phyloP scores from a whole-genome alignment of 176 grass and related monocot species.

The bread wheat (Triticum aestivum) region IWGSC_CS_RefSeq_v2.1 NC_057812.1:85583442-85583941 shows the following conservation, averaged over 20 bases:
- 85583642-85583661: no score
- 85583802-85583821: slow-evolving; percentile 9
- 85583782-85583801: not conserved
- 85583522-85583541: no score
- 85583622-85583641: no score
- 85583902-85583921: not conserved
- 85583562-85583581: no score
- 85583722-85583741: not conserved
- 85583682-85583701: not conserved
- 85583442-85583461: no score
- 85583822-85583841: not conserved
- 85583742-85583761: not conserved
- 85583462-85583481: no score
- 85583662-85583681: not conserved
- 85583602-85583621: no score
- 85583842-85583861: slow-evolving; percentile 6
- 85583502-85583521: no score
- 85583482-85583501: no score
- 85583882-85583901: not conserved
- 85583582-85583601: no score
- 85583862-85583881: no score
- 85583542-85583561: no score
- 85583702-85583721: not conserved
- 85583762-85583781: not conserved
- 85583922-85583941: not conserved